A percentile compares a stretch with the other conserved stretches of the same genome.
phyloP scores from a whole-genome alignment of 352 stramenopile genomes.

The Phytophthora sp. region DNA sequence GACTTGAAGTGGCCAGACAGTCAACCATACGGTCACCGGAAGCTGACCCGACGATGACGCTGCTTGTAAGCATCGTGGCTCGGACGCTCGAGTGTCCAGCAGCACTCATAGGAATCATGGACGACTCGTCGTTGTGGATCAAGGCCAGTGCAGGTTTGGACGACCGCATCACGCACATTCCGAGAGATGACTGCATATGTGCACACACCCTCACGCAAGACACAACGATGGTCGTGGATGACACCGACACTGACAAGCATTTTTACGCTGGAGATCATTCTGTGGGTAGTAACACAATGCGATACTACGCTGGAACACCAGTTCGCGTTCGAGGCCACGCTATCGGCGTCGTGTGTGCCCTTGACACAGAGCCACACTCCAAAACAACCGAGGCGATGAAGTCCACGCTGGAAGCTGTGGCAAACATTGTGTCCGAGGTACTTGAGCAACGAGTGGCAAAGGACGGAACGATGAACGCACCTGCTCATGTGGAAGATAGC shows the following conservation, averaged over 20 bases:
- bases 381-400: constrained; percentile 60
- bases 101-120: constrained; percentile 73
- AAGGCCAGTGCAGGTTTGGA: constrained; percentile 76
- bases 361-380: constrained; percentile 59
- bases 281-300: constrained; percentile 47
- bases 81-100: constrained; percentile 69
- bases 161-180: constrained; percentile 45
- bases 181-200: constrained; percentile 67
- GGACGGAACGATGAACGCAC: constrained; percentile 15
- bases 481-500: neutral
- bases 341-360: constrained; percentile 72
- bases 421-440: constrained; percentile 84
- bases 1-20: constrained; percentile 57
- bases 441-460: constrained; percentile 68
- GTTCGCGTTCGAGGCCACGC: constrained; percentile 61
- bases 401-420: constrained; percentile 76
- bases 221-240: constrained; percentile 63
- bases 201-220: constrained; percentile 46
- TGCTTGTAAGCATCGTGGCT: constrained; percentile 74
- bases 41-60: constrained; percentile 74
- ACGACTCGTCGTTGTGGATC: constrained; percentile 61
- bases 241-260: constrained; percentile 72
- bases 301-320: constrained; percentile 70
- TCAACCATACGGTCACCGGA: constrained; percentile 55
- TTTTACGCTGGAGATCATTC: constrained; percentile 65